These are phyloP conservation scores for Nitzschia putrida DNA, from an alignment of 108 stramenopile species.

Conservation along the genomic window DNA sequence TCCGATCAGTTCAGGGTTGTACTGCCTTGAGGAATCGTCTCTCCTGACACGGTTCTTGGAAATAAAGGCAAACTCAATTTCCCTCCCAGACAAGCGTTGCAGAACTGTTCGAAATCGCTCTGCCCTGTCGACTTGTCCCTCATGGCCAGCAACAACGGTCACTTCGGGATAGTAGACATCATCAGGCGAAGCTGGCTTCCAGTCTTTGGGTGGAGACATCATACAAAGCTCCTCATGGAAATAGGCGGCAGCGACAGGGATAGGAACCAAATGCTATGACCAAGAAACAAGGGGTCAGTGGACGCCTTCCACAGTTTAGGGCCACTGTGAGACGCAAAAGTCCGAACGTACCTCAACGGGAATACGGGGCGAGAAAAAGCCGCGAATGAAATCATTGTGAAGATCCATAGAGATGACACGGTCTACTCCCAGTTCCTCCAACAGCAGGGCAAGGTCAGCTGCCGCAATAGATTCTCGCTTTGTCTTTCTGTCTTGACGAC, in stretches of 20 bases:
- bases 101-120: slow-evolving; percentile 76
- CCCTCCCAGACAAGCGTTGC: slow-evolving; percentile 68
- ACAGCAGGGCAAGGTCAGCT: slow-evolving; percentile 79
- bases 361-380: slow-evolving; percentile 70
- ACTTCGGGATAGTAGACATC: slow-evolving; percentile 48
- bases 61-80: slow-evolving; percentile 79
- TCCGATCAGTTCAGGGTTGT: slow-evolving; percentile 66
- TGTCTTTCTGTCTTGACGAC: slow-evolving; percentile 67
- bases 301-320: too few relatives aligned
- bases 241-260: slow-evolving; percentile 88
- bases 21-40: slow-evolving; percentile 30
- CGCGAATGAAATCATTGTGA: slow-evolving; percentile 69
- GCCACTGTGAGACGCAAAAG: too few relatives aligned
- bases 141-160: slow-evolving; percentile 82
- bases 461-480: slow-evolving; percentile 82
- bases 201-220: slow-evolving; percentile 24
- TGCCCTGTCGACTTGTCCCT: slow-evolving; percentile 84
- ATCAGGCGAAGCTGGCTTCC: slow-evolving; percentile 22
- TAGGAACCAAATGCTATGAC: slow-evolving; percentile 68
- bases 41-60: slow-evolving; percentile 51
- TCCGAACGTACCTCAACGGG: slow-evolving; percentile 70
- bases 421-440: slow-evolving; percentile 88
- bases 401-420: slow-evolving; percentile 84
- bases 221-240: slow-evolving; percentile 78
- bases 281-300: too few relatives aligned